Percentiles rank a stretch among this genome's conserved stretches.
Conservation (phyloP, 192 early-diverging fungal genomes). For the Rhizophagus clarus region DNA sequence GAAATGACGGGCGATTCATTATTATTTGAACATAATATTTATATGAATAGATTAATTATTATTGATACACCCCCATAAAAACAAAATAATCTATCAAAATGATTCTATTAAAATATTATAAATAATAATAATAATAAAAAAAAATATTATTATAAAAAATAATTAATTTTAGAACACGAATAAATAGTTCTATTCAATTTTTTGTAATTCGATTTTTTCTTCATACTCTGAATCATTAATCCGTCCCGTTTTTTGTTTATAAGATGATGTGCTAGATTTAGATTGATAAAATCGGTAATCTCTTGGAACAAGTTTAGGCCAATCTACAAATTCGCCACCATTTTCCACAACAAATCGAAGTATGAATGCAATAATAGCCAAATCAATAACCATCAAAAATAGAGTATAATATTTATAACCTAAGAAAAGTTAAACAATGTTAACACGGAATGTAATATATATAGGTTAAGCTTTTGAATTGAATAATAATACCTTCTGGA, state of each 20-base stretch:
- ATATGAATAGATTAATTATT: background rate
- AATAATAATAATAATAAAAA: background rate
- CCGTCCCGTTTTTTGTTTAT: background rate
- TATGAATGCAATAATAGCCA: conserved; percentile 48
- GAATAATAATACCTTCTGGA: background rate
- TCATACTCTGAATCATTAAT: conserved; percentile 17
- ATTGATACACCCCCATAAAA: background rate
- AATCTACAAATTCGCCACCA: conserved; percentile 52
- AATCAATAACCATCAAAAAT: conserved; percentile 48
- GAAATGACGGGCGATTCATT: too few relatives aligned
- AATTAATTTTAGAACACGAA: background rate
- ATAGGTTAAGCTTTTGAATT: background rate
- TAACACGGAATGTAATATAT: conserved; percentile 14
- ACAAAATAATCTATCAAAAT: background rate
- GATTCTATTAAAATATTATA: background rate
- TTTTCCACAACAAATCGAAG: conserved; percentile 48
- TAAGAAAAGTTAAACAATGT: conserved; percentile 25
- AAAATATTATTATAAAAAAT: background rate
- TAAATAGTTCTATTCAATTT: background rate
- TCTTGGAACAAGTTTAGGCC: conserved; percentile 50
- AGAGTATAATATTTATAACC: conserved; percentile 34
- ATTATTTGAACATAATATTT: background rate
- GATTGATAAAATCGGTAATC: conserved; percentile 15
- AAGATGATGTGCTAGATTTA: background rate
- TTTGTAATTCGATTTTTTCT: conserved; percentile 27